Conservation (phyloP, 2,329 filamentous ascomycete genomes). For the Calonectria pteridis region DNA sequence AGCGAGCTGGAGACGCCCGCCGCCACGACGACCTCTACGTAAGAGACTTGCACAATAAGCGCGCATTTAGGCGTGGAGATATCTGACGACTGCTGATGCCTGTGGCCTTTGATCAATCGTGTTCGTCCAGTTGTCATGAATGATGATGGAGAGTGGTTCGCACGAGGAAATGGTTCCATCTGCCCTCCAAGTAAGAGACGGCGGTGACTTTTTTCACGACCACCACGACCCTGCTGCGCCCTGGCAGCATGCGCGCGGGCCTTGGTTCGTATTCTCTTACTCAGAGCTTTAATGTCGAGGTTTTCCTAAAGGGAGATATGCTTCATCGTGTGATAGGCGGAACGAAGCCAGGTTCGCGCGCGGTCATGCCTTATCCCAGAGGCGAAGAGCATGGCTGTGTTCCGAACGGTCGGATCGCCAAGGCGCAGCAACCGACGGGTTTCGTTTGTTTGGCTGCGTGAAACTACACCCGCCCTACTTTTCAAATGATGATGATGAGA, state of each 20-base stretch:
- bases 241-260: background rate
- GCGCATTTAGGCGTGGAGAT: background rate
- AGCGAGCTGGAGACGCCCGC: background rate
- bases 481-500: background rate
- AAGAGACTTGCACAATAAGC: background rate
- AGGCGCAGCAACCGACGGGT: background rate
- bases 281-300: too few species aligned
- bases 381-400: background rate
- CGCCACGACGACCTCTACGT: conserved; percentile 18
- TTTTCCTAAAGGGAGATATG: background rate
- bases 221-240: background rate
- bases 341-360: background rate
- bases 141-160: background rate
- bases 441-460: too few species aligned
- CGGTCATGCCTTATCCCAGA: background rate
- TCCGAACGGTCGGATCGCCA: background rate
- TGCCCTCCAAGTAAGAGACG: background rate
- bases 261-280: background rate
- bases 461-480: too few species aligned
- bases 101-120: background rate
- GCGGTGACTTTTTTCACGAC: background rate
- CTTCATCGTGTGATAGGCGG: background rate
- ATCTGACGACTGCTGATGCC: background rate
- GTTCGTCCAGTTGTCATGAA: background rate
- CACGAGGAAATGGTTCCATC: background rate